These are phyloP conservation scores for Capronia epimyces DNA, from an alignment of 2,329 filamentous ascomycete species.

Conservation along the genomic window DNA sequence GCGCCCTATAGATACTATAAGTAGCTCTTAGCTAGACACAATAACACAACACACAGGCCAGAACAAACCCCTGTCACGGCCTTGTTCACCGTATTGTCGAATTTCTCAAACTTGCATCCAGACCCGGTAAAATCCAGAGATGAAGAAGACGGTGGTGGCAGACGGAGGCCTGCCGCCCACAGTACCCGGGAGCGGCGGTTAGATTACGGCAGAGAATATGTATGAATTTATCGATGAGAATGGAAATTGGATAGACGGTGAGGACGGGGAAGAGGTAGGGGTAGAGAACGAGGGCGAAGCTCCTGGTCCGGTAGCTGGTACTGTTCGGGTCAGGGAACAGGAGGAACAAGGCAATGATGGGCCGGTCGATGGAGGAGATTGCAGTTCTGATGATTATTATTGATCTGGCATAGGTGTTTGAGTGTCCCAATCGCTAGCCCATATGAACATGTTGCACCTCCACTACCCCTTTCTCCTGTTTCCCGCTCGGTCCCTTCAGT, in stretches of 20 bases:
- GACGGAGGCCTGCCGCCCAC: constrained; percentile 43
- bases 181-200: constrained; percentile 46
- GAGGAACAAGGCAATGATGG: constrained; percentile 29
- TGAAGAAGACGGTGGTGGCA: constrained; percentile 35
- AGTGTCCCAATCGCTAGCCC: constrained; percentile 58
- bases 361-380: constrained; percentile 31
- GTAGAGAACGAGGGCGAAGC: constrained; percentile 34
- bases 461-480: constrained; percentile 77
- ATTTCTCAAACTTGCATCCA: constrained; percentile 46
- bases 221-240: constrained; percentile 74
- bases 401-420: too few species aligned
- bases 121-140: constrained; percentile 39
- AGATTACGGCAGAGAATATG: constrained; percentile 84
- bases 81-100: constrained; percentile 43
- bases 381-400: too few species aligned
- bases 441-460: constrained; percentile 80
- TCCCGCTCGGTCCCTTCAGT: constrained; percentile 75
- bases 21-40: too few species aligned
- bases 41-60: too few species aligned
- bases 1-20: too few species aligned
- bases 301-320: constrained; percentile 38
- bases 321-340: constrained; percentile 37
- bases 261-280: constrained; percentile 45
- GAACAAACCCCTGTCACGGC: constrained; percentile 37
- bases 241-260: constrained; percentile 67